Evolutionary conservation across 2,329 filamentous ascomycete genomes (phyloP).

Genomic region (Colletotrichum lini): DNA sequence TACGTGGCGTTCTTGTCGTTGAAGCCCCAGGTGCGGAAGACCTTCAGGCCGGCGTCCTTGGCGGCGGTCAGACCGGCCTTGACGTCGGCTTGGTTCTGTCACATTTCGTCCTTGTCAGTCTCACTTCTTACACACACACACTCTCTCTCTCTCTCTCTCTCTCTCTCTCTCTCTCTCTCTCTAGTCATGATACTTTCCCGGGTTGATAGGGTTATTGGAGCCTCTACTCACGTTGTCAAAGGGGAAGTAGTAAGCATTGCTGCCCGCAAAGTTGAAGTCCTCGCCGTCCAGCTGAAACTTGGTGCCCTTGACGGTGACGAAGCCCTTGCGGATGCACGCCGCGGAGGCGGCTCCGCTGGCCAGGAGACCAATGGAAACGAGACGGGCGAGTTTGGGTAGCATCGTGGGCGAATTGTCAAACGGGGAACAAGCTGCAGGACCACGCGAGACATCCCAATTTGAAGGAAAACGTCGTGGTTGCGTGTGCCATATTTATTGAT

Average conservation of each 20-base stretch:
- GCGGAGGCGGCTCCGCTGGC: conserved; percentile 35
- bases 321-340: conserved; percentile 52
- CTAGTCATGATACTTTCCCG: neutral
- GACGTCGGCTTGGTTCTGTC: conserved; percentile 62
- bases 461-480: neutral
- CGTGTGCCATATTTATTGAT: conserved; percentile 30
- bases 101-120: neutral
- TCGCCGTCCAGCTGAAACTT: conserved; percentile 69
- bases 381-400: conserved; percentile 30
- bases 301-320: conserved; percentile 64
- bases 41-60: conserved; percentile 63
- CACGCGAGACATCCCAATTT: neutral
- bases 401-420: conserved; percentile 8
- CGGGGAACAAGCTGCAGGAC: neutral
- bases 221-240: conserved; percentile 62
- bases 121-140: neutral
- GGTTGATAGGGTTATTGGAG: neutral
- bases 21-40: conserved; percentile 71
- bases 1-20: conserved; percentile 69
- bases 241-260: conserved; percentile 70
- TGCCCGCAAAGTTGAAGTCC: conserved; percentile 70
- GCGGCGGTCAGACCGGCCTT: conserved; percentile 61
- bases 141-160: no score
- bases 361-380: conserved; percentile 41
- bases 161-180: no score